Conservation (phyloP, 2,329 filamentous ascomycete genomes). For the Thielaviopsis ethacetica region DNA sequence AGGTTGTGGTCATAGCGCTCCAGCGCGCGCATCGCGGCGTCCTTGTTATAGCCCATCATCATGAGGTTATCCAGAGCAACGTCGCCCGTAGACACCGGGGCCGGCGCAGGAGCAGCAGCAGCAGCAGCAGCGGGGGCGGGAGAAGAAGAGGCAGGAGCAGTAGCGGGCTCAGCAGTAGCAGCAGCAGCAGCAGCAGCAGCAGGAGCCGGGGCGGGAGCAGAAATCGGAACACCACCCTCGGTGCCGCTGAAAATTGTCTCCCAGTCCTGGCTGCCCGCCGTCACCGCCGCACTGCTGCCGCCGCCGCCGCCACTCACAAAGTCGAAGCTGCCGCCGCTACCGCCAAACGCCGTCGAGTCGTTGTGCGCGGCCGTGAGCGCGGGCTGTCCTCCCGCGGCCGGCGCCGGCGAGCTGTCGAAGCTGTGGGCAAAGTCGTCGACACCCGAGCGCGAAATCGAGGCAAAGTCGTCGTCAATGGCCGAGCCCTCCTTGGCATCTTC, state of each 20-base stretch:
- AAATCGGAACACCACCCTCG: background rate
- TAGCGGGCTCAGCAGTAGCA: slow-evolving; percentile 13
- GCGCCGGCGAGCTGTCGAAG: slow-evolving; percentile 54
- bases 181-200: slow-evolving; percentile 12
- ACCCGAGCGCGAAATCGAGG: slow-evolving; percentile 52
- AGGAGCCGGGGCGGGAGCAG: background rate
- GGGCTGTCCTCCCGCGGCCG: too few relatives aligned
- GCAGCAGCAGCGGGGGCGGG: slow-evolving; percentile 14
- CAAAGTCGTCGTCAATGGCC: slow-evolving; percentile 60
- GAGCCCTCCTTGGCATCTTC: slow-evolving; percentile 71
- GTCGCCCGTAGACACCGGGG: slow-evolving; percentile 67
- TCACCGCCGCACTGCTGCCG: slow-evolving; percentile 23
- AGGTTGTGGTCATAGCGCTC: slow-evolving; percentile 95
- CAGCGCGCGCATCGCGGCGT: slow-evolving; percentile 59
- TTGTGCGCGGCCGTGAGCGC: slow-evolving; percentile 32
- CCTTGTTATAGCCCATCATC: slow-evolving; percentile 69
- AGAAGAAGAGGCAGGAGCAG: slow-evolving; percentile 15
- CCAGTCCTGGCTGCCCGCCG: slow-evolving; percentile 20
- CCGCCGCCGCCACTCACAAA: slow-evolving; percentile 27
- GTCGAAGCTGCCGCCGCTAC: slow-evolving; percentile 41
- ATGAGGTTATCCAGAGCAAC: slow-evolving; percentile 80
- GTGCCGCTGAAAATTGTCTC: background rate
- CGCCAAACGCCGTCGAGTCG: slow-evolving; percentile 33
- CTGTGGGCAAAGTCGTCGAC: slow-evolving; percentile 67
- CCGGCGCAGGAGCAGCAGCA: slow-evolving; percentile 30